phyloP scores from a whole-genome alignment of 2,329 filamentous ascomycete genomes.

The Sporothrix protearum region DNA sequence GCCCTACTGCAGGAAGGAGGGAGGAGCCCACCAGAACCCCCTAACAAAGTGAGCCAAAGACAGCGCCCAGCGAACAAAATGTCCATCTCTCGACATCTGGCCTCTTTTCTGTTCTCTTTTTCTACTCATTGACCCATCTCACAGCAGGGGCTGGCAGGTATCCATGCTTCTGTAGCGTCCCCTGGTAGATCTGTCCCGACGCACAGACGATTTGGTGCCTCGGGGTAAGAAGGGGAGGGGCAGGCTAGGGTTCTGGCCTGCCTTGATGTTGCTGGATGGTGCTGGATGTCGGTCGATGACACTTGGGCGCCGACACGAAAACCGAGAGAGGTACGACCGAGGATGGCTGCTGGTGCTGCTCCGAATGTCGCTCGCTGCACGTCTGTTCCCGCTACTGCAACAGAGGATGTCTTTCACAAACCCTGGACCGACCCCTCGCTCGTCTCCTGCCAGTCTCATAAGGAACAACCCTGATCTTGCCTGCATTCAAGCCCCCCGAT shows the following conservation, averaged over 20 bases:
- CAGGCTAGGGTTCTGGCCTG: neutral
- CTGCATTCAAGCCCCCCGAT: neutral
- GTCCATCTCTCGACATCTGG: too few relatives aligned
- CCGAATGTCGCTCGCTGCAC: constrained; percentile 6
- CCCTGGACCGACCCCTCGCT: neutral
- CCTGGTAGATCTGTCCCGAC: constrained; percentile 20
- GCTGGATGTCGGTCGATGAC: neutral
- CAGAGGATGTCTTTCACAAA: neutral
- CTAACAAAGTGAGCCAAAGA: neutral
- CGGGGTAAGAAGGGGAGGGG: constrained; percentile 10
- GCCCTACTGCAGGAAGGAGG: neutral
- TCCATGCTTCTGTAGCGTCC: constrained; percentile 15
- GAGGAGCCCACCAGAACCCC: neutral
- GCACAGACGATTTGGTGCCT: constrained; percentile 19
- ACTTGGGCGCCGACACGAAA: neutral
- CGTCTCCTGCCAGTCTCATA: neutral
- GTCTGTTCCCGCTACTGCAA: neutral
- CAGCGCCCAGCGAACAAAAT: neutral
- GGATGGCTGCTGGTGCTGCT: neutral
- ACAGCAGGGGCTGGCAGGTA: neutral
- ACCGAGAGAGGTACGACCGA: constrained; percentile 6
- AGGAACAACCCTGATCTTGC: constrained; percentile 4
- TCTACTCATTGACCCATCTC: neutral
- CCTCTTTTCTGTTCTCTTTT: neutral
- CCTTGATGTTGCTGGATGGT: neutral